Base-by-base conservation (phyloP, 2,329 filamentous ascomycete genomes). In the Calonectria pseudoreteaudii region DNA sequence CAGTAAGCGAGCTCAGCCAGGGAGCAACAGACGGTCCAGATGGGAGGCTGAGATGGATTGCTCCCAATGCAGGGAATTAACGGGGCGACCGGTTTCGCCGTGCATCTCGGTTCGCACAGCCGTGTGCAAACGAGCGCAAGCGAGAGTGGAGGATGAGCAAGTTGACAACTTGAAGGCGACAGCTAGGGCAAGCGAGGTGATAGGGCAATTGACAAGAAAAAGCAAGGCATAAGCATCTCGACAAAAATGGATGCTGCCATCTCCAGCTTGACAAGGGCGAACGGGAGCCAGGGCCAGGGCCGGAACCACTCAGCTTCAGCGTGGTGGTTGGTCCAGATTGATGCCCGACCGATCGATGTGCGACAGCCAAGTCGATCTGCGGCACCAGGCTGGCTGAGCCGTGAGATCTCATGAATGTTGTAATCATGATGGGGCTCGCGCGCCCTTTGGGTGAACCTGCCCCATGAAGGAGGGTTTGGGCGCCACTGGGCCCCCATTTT, bases 61-160 rank as follows among this genome's bases (percentile, higher is more conserved):
- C 65, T 69, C 60, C 20, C 56, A 34, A 20, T 58, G 52, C 71
- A 73, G 41, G 71, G 71, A 38, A 49, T 58, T 53, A 50, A 66
- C 66, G 58, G 71, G 62, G 66, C 58, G 58, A 71, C 77, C 69
- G 68, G 65, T 72, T 75, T 77, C 62, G 69, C 30, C 38, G 44
- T 30, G 41, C 38, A 65, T 72, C 28, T 68, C 56, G 70, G 49
- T 66, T 64, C 30, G 70, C 26, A 36, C 28, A 52, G 53, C 30
- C 60, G 30, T 65, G 53, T 64, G 53, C 36, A 69, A 52, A 69
- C 66, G 53, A 69, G 52, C 6, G 49, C 66, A 69, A 68, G 66
- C 66, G 65, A 69, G 38, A 52, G 66, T 66, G 66, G 66, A 60
- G 56, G 49, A 56, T 41, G 60, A 44, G 16, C 64, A 62, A 26